Percentiles rank a stretch among this genome's conserved stretches.
Conservation (phyloP, 805 yeast genomes). For the Metschnikowia amazonensis region DNA sequence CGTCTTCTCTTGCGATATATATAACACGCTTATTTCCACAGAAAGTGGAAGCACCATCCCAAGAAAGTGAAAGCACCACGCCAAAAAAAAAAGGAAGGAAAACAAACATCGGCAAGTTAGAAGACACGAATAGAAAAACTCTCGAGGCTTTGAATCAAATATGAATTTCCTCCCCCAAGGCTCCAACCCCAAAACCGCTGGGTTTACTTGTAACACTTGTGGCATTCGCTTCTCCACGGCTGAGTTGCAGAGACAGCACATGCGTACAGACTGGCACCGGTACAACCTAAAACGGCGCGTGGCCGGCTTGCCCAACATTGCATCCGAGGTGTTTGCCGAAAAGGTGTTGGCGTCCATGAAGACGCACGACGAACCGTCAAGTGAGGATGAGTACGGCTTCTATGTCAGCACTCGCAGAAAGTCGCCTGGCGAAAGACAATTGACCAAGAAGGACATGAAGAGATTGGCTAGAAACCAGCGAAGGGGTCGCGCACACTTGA, state of each 20-base stretch:
- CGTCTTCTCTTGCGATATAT: neutral
- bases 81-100: too few species aligned
- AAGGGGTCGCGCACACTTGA: conserved; percentile 15
- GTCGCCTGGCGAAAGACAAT: conserved; percentile 26
- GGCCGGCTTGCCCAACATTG: conserved; percentile 51
- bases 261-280: conserved; percentile 98
- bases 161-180: conserved; percentile 24
- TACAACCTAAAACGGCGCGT: conserved; percentile 93
- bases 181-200: conserved; percentile 25
- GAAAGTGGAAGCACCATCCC: too few species aligned
- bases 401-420: conserved; percentile 29
- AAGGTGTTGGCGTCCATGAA: conserved; percentile 44
- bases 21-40: neutral
- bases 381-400: conserved; percentile 57
- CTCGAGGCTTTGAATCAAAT: neutral
- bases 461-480: conserved; percentile 18
- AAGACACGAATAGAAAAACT: too few species aligned
- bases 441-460: conserved; percentile 39
- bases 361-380: conserved; percentile 17
- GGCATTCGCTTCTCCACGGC: conserved; percentile 73
- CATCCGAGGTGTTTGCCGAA: conserved; percentile 54
- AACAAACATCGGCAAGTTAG: too few species aligned
- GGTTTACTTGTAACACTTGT: conserved; percentile 82
- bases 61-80: too few species aligned
- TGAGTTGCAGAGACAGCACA: conserved; percentile 85